Evolutionary conservation across 1,284 basidiomycete genomes (phyloP), one percentile per base, ranked within the genome.

Genomic region (Tremellales sp.): DNA sequence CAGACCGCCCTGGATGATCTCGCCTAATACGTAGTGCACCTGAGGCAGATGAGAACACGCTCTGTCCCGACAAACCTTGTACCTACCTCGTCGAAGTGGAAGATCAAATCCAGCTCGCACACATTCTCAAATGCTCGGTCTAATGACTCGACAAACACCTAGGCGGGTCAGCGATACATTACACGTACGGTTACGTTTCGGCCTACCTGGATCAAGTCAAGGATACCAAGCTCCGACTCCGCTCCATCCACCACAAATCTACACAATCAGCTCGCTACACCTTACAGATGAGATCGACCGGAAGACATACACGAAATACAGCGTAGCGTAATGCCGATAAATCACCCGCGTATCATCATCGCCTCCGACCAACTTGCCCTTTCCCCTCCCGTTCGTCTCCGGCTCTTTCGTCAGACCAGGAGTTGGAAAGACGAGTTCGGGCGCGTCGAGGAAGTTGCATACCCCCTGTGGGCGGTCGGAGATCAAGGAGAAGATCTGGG

Each of bases 91-190:
- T 98, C 94, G 65, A 97, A 98, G 75, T 97, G 91, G 73, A 98
- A 98, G 51, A 98, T 94, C 23, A 99, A 80, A 71, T 99, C 96
- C 40, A 99, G 79, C 75, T 99, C 96, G 77, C 96, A 98, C 0
- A 99, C 96, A 65, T 97, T 97, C 77, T 97, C 92, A 67, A 98
- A 99, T 22, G 89, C 85, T 40, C 90, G 80, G 71, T 99, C 96
- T 24, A 99, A 79, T 1, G 89, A 86, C 76, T 99, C 96, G 42
- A 99, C 96, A 67, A 99, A 92, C 11, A 98, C 94, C 90, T 84
- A 17, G 41, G 23, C 25, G 43, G 40, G 43, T 43, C 42, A 45
- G 44, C 23, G 17, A 48, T 36, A 40, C 29, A 8, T n/a, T n/a
- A n/a, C n/a, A n/a, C n/a, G n/a, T n/a, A n/a, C n/a, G n/a, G n/a